phyloP scores from a whole-genome alignment of 192 early-diverging fungal genomes.

The Pilaira anomala region DNA sequence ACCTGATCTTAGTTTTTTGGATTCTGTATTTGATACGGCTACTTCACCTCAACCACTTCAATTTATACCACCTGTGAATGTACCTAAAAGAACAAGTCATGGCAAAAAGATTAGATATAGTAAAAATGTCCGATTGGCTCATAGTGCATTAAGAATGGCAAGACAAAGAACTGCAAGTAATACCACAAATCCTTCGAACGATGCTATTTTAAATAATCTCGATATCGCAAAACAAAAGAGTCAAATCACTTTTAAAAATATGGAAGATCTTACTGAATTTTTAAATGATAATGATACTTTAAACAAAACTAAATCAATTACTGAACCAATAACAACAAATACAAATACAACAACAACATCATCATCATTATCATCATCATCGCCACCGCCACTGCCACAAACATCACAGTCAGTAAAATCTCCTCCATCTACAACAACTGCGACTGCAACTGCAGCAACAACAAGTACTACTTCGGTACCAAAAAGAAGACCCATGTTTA shows the following conservation, averaged over 20 bases:
- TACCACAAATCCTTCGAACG: conserved; percentile 5
- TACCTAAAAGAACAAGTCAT: conserved; percentile 17
- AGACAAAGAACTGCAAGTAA: conserved; percentile 1
- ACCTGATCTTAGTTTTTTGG: background rate
- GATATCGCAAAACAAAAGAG: conserved; percentile 9
- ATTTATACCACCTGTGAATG: conserved; percentile 4
- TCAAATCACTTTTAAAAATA: background rate
- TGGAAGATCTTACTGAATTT: conserved; percentile 8
- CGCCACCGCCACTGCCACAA: background rate
- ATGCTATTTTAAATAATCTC: conserved; percentile 9
- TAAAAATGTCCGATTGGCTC: conserved; percentile 17
- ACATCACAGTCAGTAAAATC: no score
- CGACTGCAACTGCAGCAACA: background rate
- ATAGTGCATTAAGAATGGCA: conserved; percentile 14
- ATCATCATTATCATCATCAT: background rate
- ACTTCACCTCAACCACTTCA: background rate
- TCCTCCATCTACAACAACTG: background rate
- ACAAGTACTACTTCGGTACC: conserved; percentile 7
- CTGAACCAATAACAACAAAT: background rate
- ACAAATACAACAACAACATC: background rate
- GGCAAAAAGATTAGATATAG: conserved; percentile 24
- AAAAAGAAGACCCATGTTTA: conserved; percentile 34
- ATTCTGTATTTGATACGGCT: background rate
- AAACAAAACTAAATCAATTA: background rate
- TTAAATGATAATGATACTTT: conserved; percentile 1